phyloP scores from a whole-genome alignment of 2,329 filamentous ascomycete genomes.

The Aspergillus sojae region DNA sequence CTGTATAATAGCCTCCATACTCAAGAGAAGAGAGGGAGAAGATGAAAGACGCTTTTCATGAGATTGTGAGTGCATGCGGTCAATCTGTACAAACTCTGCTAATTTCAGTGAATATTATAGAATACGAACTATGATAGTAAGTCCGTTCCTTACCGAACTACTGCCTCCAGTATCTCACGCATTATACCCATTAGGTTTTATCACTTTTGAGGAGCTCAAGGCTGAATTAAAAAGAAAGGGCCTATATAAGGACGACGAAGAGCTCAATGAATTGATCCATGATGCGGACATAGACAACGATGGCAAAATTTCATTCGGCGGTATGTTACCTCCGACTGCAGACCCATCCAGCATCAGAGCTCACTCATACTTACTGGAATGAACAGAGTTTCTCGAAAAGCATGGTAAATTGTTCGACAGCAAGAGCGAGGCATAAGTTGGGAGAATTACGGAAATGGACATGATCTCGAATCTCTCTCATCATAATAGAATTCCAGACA shows the following conservation, averaged over 20 bases:
- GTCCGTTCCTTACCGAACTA: not conserved
- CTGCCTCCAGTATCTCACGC: not conserved
- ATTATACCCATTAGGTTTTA: not conserved
- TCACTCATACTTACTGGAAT: not conserved
- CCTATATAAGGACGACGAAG: not conserved
- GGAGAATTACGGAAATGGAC: not conserved
- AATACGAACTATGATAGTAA: not conserved
- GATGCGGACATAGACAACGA: not conserved
- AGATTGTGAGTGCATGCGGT: not conserved
- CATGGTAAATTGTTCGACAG: not conserved
- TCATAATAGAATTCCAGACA: not conserved
- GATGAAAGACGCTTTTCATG: not conserved
- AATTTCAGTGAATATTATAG: not conserved
- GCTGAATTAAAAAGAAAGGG: not conserved
- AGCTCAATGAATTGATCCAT: not conserved
- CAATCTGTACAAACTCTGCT: not conserved
- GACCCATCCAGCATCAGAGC: not conserved
- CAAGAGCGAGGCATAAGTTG: not conserved
- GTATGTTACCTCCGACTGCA: not conserved
- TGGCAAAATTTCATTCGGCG: not conserved
- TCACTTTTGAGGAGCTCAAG: not conserved
- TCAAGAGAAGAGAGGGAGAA: not conserved
- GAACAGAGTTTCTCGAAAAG: not conserved
- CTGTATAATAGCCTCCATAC: not conserved
- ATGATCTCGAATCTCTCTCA: not conserved